Evolutionary conservation across 2,329 filamentous ascomycete species (phyloP).

Genomic region (Ophiostoma himal-ulmi): DNA sequence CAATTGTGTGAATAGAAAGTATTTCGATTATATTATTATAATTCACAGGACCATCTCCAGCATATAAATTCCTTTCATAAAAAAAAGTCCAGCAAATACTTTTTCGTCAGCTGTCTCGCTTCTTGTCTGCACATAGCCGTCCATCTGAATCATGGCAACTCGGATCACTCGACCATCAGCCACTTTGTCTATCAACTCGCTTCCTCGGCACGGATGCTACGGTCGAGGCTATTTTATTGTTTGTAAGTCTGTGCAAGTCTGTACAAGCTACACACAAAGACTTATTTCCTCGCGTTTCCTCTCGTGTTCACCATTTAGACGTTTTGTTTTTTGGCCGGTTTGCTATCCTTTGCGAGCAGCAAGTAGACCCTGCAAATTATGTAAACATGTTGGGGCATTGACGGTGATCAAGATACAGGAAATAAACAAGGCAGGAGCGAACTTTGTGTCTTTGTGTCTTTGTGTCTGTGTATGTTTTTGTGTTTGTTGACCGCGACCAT

Average conservation of each 20-base stretch:
- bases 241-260: not conserved
- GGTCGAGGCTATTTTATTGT: not conserved
- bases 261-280: not conserved
- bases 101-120: not conserved
- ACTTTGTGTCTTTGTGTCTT: not conserved
- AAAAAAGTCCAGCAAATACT: no score
- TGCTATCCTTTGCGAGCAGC: no score
- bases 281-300: slow-evolving; percentile 1
- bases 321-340: no score
- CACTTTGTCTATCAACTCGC: not conserved
- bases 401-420: not conserved
- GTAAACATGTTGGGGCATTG: not conserved
- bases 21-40: no score
- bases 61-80: no score
- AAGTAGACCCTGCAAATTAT: not conserved
- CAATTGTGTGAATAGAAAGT: no score
- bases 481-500: slow-evolving; percentile 7
- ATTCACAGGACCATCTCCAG: no score
- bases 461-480: not conserved
- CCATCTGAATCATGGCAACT: not conserved
- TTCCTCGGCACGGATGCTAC: slow-evolving; percentile 7
- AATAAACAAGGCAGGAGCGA: not conserved
- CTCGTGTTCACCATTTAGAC: not conserved
- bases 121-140: not conserved
- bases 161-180: not conserved